Base-by-base conservation (phyloP, 352 stramenopile species). In the Plasmopara muralis region DNA sequence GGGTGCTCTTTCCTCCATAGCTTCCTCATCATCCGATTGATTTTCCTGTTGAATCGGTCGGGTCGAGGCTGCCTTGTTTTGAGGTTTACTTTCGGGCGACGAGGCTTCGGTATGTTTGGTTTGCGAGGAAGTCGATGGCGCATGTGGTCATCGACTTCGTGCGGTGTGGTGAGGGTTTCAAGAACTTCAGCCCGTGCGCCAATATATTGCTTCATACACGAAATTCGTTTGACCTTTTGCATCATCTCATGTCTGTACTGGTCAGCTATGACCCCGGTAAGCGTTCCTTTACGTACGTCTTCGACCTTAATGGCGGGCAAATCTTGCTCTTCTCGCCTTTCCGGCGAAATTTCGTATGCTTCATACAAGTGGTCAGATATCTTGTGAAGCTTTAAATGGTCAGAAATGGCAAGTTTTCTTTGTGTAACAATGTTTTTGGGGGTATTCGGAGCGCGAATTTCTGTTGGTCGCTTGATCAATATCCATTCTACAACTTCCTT, bases 1-100 rank as follows among this genome's bases (percentile, higher is more conserved):
- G 70, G 62, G 33, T 89, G 64, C n/a, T 91, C 76, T 33, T 88
- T 70, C 13, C 65, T 61, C 60, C 77, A 82, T 28, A 91, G 73
- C 13, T 80, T 83, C 52, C 67, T 74, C 43, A 93, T 72, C 66
- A 87, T 72, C 25, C 80, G 78, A 50, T 91, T 89, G 48, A 90
- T 88, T 54, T 81, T 79, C n/a, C 80, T 71, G 33, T 85, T 88
- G 51, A 93, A 85, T 30, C 78, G 72, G 25, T 85, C 79, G 0
- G 77, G 77, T 14, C 68, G 72, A 30, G 66, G 68, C 31, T 84
- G 68, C n/a, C 61, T 75, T 2, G 52, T 71, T 42, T 80, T 83
- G 12, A 60, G 60, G 16, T 55, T 74, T 38, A 77, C 12, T 16
- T 70, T 44, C 8, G 62, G 50, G 14, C 71, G 72, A 34, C 57